These are phyloP conservation scores for Ottelia alismoides DNA, from an alignment of 106 monocot genomes.

Conservation along the genomic window DNA sequence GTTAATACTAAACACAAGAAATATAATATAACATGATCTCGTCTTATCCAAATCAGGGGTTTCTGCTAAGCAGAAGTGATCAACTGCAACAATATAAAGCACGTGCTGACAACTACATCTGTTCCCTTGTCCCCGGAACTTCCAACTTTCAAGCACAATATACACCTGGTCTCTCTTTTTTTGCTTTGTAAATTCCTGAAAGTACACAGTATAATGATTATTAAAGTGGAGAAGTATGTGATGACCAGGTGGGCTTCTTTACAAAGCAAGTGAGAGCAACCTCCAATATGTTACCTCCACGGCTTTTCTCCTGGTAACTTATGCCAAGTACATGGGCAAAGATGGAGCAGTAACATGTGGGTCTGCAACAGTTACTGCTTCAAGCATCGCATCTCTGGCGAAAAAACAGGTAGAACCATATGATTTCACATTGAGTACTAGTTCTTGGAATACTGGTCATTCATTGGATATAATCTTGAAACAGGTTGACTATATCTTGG, in stretches of 20 bases:
- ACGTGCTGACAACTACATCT: slow-evolving; percentile 60
- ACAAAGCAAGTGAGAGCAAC: slow-evolving; percentile 57
- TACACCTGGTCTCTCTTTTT: slow-evolving; percentile 68
- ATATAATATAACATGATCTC: slow-evolving; percentile 1
- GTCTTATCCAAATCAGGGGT: slow-evolving; percentile 28
- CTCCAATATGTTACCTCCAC: slow-evolving; percentile 82
- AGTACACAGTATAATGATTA: no score
- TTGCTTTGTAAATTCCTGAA: no score
- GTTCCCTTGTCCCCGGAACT: slow-evolving; percentile 56
- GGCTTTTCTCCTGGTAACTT: slow-evolving; percentile 73
- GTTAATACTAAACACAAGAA: no score
- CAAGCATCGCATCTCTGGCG: slow-evolving; percentile 38
- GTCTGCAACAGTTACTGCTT: slow-evolving; percentile 16
- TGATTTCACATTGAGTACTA: neutral
- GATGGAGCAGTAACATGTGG: slow-evolving; percentile 34
- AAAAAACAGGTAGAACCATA: slow-evolving; percentile 47
- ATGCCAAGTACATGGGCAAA: slow-evolving; percentile 54
- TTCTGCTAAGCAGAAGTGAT: slow-evolving; percentile 34
- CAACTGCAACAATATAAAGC: slow-evolving; percentile 41
- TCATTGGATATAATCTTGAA: neutral
- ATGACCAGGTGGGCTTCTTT: slow-evolving; percentile 54
- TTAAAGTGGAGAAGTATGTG: neutral
- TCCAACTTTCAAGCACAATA: slow-evolving; percentile 51
- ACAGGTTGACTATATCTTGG: slow-evolving; percentile 74
- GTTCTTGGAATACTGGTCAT: neutral